These are phyloP conservation scores for Akanthomyces muscarius DNA, from an alignment of 2,329 filamentous ascomycete species.

Conservation along the genomic window DNA sequence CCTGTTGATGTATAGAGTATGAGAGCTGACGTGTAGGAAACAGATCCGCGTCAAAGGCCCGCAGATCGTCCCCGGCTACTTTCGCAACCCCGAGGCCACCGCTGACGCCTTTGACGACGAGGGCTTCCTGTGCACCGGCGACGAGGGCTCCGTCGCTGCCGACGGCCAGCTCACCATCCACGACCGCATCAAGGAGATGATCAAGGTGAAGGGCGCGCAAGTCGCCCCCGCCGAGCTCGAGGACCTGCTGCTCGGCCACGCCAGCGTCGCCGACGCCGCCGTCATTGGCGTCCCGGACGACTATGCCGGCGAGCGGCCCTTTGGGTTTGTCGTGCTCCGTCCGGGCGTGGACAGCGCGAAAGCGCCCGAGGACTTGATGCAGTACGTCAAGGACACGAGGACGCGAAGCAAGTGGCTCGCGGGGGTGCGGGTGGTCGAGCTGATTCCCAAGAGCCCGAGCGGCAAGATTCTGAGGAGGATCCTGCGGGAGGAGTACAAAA, in stretches of 20 bases:
- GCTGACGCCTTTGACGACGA: constrained; percentile 67
- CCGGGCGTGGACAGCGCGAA: constrained; percentile 51
- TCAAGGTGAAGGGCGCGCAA: constrained; percentile 66
- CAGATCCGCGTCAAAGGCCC: constrained; percentile 66
- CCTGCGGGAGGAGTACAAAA: constrained; percentile 1
- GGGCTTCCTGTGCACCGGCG: constrained; percentile 72
- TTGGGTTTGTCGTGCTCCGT: constrained; percentile 62
- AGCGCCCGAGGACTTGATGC: constrained; percentile 31
- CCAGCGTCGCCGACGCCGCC: constrained; percentile 70
- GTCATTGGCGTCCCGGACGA: constrained; percentile 69
- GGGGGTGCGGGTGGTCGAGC: constrained; percentile 51
- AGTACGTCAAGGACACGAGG: constrained; percentile 54
- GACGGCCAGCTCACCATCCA: constrained; percentile 75
- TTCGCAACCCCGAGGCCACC: constrained; percentile 74
- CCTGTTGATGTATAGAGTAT: background rate
- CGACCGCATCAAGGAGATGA: constrained; percentile 57
- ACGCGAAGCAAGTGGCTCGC: constrained; percentile 57
- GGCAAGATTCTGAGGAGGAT: constrained; percentile 59
- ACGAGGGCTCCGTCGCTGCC: constrained; percentile 68
- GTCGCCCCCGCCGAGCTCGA: constrained; percentile 82
- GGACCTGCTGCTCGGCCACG: constrained; percentile 71
- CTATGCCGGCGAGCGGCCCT: constrained; percentile 57
- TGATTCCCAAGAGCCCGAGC: constrained; percentile 60
- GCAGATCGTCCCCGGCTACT: constrained; percentile 69
- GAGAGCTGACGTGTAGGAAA: background rate